Evolutionary conservation across 805 yeast species (phyloP).

Genomic region (Ogataea nitratoaversa): DNA sequence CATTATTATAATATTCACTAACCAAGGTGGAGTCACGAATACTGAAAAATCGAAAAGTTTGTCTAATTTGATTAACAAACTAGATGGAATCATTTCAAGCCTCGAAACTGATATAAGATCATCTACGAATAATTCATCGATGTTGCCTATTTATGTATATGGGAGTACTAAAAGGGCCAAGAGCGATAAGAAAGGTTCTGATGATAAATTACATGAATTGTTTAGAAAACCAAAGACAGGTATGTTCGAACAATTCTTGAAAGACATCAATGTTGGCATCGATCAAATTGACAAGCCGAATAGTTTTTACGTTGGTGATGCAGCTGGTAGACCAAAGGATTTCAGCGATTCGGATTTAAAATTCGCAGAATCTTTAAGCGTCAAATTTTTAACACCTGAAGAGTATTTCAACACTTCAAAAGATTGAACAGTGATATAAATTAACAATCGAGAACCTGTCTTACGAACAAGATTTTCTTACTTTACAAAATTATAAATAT

Average conservation of each 20-base stretch:
- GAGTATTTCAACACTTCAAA: conserved; percentile 18
- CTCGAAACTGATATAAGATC: not conserved
- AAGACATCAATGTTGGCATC: conserved; percentile 32
- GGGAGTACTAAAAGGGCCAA: conserved; percentile 60
- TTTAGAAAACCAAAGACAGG: conserved; percentile 77
- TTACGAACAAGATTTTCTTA: too few relatives aligned
- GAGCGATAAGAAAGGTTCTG: conserved; percentile 18
- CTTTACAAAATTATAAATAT: too few relatives aligned
- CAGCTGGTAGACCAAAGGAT: conserved; percentile 81
- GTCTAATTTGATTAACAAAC: conserved; percentile 37
- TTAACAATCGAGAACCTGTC: not conserved
- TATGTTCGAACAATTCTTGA: conserved; percentile 59
- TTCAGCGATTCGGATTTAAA: conserved; percentile 72
- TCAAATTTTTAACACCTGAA: conserved; percentile 69
- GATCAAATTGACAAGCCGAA: conserved; percentile 35
- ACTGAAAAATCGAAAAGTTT: conserved; percentile 32
- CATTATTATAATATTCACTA: conserved; percentile 67
- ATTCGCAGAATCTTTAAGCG: conserved; percentile 59
- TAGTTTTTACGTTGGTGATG: conserved; percentile 87
- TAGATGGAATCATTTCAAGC: conserved; percentile 30
- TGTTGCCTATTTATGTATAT: conserved; percentile 42
- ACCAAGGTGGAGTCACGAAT: conserved; percentile 71
- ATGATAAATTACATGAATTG: conserved; percentile 30
- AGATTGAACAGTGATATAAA: not conserved
- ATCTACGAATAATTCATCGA: not conserved